A percentile compares a stretch with the other conserved stretches of the same genome.
Evolutionary conservation across 208 protist species (phyloP).

Genomic region (Leishmania braziliensis): DNA sequence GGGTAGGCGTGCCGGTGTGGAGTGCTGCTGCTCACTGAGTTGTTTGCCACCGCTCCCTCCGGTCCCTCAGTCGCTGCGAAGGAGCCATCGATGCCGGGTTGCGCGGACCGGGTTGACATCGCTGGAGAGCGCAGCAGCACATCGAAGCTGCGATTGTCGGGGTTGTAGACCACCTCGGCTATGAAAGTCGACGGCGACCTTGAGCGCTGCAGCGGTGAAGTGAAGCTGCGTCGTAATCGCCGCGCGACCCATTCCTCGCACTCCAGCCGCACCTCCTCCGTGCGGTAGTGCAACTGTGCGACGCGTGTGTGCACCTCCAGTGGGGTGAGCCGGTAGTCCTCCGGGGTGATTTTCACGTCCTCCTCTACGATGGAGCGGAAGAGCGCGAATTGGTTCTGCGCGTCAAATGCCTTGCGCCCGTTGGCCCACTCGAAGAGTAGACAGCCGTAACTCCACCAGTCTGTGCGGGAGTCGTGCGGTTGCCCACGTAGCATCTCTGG

Average conservation of each 20-base stretch:
- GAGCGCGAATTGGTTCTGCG: slow-evolving; percentile 59
- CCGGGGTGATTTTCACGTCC: slow-evolving; percentile 51
- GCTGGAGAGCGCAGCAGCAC: slow-evolving; percentile 14
- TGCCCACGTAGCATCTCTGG: slow-evolving; percentile 91
- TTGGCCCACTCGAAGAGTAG: slow-evolving; percentile 96
- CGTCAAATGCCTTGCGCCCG: slow-evolving; percentile 83
- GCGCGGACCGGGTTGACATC: background rate
- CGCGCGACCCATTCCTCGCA: slow-evolving; percentile 22
- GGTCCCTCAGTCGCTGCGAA: background rate
- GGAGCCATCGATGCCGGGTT: background rate
- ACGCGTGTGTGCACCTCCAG: slow-evolving; percentile 75
- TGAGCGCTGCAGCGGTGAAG: background rate
- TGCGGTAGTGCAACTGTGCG: slow-evolving; percentile 65
- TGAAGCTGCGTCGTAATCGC: slow-evolving; percentile 3
- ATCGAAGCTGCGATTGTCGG: slow-evolving; percentile 30
- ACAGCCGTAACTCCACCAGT: slow-evolving; percentile 97
- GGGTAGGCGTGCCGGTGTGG: background rate
- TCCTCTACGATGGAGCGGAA: slow-evolving; percentile 79
- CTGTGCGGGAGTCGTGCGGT: slow-evolving; percentile 88
- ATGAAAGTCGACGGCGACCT: slow-evolving; percentile 5
- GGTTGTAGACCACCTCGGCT: slow-evolving; percentile 23
- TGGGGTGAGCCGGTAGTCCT: slow-evolving; percentile 72
- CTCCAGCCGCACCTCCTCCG: slow-evolving; percentile 39
- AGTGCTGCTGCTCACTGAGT: background rate
- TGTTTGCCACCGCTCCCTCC: background rate